These are phyloP conservation scores for Ogataea pignaliae DNA, from an alignment of 805 yeast genomes.

Conservation along the genomic window DNA sequence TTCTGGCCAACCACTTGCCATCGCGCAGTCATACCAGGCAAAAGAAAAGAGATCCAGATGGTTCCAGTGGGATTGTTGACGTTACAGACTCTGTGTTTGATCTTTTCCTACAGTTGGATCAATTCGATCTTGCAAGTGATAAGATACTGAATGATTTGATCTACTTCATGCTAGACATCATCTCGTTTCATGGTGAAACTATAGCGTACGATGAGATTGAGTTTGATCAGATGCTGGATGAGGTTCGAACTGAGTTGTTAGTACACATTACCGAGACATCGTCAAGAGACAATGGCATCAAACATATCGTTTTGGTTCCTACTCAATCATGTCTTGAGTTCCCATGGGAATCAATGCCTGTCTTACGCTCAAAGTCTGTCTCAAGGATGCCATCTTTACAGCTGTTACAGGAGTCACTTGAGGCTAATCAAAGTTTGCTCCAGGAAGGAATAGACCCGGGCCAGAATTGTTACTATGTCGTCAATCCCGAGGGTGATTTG, in stretches of 20 bases:
- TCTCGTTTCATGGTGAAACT: conserved; percentile 58
- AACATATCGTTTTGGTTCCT: conserved; percentile 67
- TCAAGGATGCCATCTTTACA: conserved; percentile 72
- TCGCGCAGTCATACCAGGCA: conserved; percentile 4
- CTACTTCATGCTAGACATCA: conserved; percentile 54
- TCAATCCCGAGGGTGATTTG: conserved; percentile 84
- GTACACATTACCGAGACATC: conserved; percentile 19
- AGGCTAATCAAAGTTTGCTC: conserved; percentile 12
- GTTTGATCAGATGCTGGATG: conserved; percentile 48
- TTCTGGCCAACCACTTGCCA: conserved; percentile 45
- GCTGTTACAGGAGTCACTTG: conserved; percentile 37
- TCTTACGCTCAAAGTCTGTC: conserved; percentile 49
- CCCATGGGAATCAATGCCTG: conserved; percentile 87
- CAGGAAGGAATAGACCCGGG: conserved; percentile 16
- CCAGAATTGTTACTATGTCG: conserved; percentile 49
- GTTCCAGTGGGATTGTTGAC: conserved; percentile 16
- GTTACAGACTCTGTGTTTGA: conserved; percentile 46
- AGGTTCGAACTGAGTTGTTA: conserved; percentile 43
- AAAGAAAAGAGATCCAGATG: conserved; percentile 1
- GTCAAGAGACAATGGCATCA: conserved; percentile 1
- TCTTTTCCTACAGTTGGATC: conserved; percentile 46
- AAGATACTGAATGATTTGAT: conserved; percentile 54
- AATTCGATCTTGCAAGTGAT: conserved; percentile 26
- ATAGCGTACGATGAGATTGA: conserved; percentile 65
- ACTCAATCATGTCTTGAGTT: conserved; percentile 60